phyloP scores from a whole-genome alignment of 2,329 filamentous ascomycete genomes.

The Rhynchosporium graminicola region DNA sequence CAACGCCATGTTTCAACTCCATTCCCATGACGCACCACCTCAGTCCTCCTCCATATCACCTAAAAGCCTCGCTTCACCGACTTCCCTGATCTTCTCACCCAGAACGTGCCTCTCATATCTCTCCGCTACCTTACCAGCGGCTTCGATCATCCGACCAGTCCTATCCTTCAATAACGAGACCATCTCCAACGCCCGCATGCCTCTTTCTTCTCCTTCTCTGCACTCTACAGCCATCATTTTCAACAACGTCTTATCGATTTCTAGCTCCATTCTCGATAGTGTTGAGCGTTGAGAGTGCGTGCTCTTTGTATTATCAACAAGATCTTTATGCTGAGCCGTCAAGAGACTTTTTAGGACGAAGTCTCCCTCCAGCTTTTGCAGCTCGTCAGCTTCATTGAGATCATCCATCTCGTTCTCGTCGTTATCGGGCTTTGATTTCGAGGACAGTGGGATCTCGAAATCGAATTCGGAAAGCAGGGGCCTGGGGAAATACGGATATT shows the following conservation, averaged over 20 bases:
- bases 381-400: constrained; percentile 49
- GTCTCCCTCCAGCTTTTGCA: constrained; percentile 71
- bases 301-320: constrained; percentile 67
- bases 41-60: constrained; percentile 38
- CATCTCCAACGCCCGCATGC: constrained; percentile 92
- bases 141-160: constrained; percentile 86
- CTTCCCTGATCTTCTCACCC: constrained; percentile 85
- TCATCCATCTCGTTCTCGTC: constrained; percentile 42
- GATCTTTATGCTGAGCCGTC: constrained; percentile 73
- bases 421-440: constrained; percentile 46
- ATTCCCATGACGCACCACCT: not conserved
- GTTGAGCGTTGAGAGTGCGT: constrained; percentile 64
- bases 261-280: constrained; percentile 72
- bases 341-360: constrained; percentile 76
- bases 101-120: constrained; percentile 79
- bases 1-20: not conserved
- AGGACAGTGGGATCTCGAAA: constrained; percentile 79
- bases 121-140: constrained; percentile 84
- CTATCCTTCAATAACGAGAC: constrained; percentile 82
- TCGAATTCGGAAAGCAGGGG: constrained; percentile 91
- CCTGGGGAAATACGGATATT: constrained; percentile 89
- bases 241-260: constrained; percentile 86
- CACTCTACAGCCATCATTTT: constrained; percentile 90
- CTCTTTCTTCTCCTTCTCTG: constrained; percentile 85
- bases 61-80: constrained; percentile 61